Conservation (phyloP, 805 yeast species). For the Geotrichum ghanense region DNA sequence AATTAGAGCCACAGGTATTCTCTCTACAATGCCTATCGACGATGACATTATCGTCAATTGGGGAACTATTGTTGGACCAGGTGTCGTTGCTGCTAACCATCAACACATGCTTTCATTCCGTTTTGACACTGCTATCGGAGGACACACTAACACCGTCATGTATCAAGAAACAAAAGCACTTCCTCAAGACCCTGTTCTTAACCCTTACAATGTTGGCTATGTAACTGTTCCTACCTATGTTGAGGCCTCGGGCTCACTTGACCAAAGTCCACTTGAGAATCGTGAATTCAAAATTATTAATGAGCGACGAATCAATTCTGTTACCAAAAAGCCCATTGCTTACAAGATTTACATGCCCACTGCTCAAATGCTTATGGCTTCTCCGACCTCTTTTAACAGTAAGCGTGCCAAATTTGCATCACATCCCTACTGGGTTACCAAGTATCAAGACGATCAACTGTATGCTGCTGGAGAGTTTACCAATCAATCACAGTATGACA, state of each 20-base stretch:
- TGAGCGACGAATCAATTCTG: conserved; percentile 58
- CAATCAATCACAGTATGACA: conserved; percentile 65
- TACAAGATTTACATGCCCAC: conserved; percentile 68
- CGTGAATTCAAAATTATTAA: conserved; percentile 67
- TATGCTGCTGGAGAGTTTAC: conserved; percentile 83
- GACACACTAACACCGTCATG: conserved; percentile 62
- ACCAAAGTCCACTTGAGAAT: conserved; percentile 64
- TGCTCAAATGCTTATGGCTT: conserved; percentile 62
- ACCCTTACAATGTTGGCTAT: conserved; percentile 64
- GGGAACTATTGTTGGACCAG: conserved; percentile 70
- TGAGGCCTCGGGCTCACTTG: conserved; percentile 60
- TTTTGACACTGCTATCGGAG: conserved; percentile 74
- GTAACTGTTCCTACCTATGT: conserved; percentile 48
- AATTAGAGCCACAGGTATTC: conserved; percentile 76
- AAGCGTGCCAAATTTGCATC: conserved; percentile 68
- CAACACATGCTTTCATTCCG: conserved; percentile 74
- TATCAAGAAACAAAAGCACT: conserved; percentile 60
- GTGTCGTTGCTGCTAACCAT: conserved; percentile 74
- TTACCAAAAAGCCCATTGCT: conserved; percentile 62
- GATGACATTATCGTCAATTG: conserved; percentile 53
- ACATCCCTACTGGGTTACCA: conserved; percentile 72
- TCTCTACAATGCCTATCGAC: conserved; percentile 77
- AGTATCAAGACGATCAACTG: conserved; percentile 58
- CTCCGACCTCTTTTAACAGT: conserved; percentile 48
- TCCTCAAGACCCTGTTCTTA: conserved; percentile 38